Percentiles rank a stretch among this genome's conserved stretches.
These are phyloP conservation scores for Pseudogymnoascus verrucosus DNA, from an alignment of 2,329 filamentous ascomycete genomes.

Conservation along the genomic window DNA sequence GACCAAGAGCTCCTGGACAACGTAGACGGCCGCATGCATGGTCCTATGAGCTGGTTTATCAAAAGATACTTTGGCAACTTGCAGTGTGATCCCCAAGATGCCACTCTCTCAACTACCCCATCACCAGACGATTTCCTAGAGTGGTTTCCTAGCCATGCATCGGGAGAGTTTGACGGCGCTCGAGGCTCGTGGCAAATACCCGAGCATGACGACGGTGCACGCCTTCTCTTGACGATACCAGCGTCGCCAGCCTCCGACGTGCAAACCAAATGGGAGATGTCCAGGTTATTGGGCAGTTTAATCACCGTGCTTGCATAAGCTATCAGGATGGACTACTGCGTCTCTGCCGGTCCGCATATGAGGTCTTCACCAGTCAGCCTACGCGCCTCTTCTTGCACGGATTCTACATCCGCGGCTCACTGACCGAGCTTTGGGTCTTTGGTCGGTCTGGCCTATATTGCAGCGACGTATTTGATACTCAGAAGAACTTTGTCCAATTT, in stretches of 20 bases:
- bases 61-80: conserved; percentile 17
- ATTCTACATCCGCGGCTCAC: not conserved
- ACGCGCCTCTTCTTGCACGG: not conserved
- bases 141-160: not conserved
- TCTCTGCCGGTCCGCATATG: not conserved
- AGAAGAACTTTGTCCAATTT: not conserved
- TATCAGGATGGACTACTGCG: not conserved
- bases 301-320: not conserved
- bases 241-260: not conserved
- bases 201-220: not conserved
- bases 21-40: conserved; percentile 20
- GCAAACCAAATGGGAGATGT: not conserved
- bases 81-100: not conserved
- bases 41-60: conserved; percentile 20
- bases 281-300: not conserved
- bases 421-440: not conserved
- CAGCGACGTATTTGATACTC: not conserved
- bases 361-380: not conserved
- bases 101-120: not conserved
- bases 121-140: not conserved
- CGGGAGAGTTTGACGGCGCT: not conserved
- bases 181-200: not conserved
- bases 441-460: not conserved
- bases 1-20: conserved; percentile 18
- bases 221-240: not conserved